Conservation (phyloP, 352 stramenopile genomes). For the Phytophthora boehmeriae region DNA sequence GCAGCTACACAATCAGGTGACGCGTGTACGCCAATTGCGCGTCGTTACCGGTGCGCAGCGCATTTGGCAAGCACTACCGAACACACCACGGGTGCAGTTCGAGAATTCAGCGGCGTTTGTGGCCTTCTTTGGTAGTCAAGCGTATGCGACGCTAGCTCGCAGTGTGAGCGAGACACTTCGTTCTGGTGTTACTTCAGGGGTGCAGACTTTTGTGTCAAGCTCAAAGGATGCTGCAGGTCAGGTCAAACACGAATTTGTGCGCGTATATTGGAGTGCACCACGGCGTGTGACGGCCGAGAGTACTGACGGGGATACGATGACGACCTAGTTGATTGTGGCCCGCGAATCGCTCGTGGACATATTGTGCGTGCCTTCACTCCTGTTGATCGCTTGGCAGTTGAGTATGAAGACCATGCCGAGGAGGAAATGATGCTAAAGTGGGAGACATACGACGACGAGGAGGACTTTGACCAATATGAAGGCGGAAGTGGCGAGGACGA, state of each 20-base stretch:
- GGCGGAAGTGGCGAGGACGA: conserved; percentile 21
- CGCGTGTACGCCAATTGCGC: conserved; percentile 48
- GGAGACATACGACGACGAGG: conserved; percentile 38
- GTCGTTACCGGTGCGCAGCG: conserved; percentile 44
- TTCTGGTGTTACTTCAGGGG: conserved; percentile 47
- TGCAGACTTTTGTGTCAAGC: conserved; percentile 41
- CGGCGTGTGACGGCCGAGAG: conserved; percentile 14
- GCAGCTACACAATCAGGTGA: conserved; percentile 61
- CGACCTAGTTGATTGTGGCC: conserved; percentile 50
- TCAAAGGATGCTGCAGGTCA: conserved; percentile 49
- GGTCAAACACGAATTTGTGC: conserved; percentile 61
- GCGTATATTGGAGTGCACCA: conserved; percentile 47
- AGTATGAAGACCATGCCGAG: conserved; percentile 39
- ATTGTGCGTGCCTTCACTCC: conserved; percentile 61
- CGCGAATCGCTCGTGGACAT: conserved; percentile 44
- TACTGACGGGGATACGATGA: conserved; percentile 39
- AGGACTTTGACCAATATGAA: conserved; percentile 19
- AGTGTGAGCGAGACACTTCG: conserved; percentile 42
- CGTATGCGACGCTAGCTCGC: conserved; percentile 45
- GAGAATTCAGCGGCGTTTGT: conserved; percentile 52
- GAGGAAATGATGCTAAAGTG: conserved; percentile 39
- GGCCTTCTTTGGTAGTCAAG: conserved; percentile 45
- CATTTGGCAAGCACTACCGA: conserved; percentile 53
- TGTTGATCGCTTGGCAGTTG: conserved; percentile 32
- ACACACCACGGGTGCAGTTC: conserved; percentile 45